Conservation (phyloP, 257 asterid genomes). For the Echites panduratus region DNA sequence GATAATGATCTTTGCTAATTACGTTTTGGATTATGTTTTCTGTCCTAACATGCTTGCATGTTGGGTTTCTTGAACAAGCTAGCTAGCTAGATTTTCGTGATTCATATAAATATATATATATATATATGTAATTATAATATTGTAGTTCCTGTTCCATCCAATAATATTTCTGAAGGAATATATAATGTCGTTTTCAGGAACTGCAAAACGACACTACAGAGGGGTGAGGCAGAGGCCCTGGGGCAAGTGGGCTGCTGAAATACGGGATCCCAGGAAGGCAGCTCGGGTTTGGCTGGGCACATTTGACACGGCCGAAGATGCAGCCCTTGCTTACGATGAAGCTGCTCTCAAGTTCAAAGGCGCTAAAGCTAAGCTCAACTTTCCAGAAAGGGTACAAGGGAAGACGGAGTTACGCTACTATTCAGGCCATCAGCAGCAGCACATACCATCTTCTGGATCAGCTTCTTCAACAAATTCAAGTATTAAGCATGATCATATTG, state of each 20-base stretch:
- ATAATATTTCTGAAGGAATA: neutral
- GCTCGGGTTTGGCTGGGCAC: slow-evolving; percentile 89
- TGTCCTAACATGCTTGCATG: neutral
- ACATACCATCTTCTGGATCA: neutral
- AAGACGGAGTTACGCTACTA: neutral
- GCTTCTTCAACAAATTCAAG: neutral
- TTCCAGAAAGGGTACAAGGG: slow-evolving; percentile 66
- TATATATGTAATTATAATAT: too few species aligned
- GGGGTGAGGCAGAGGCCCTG: slow-evolving; percentile 89
- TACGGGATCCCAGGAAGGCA: slow-evolving; percentile 73
- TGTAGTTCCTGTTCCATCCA: neutral
- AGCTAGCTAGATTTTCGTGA: too few species aligned
- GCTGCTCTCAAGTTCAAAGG: slow-evolving; percentile 87
- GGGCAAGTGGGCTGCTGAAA: slow-evolving; percentile 96
- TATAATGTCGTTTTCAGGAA: slow-evolving; percentile 14
- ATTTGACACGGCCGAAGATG: slow-evolving; percentile 78
- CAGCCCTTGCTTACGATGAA: slow-evolving; percentile 86
- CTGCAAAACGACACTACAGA: slow-evolving; percentile 51
- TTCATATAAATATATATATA: too few species aligned
- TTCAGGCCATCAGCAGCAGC: neutral
- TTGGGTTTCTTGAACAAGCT: neutral
- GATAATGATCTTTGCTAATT: too few species aligned
- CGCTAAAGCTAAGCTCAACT: slow-evolving; percentile 77
- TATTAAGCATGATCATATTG: neutral
- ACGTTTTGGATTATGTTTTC: too few species aligned